Evolutionary conservation across 306 rosid species (phyloP).

Genomic region (Prunus fruticosa): DNA sequence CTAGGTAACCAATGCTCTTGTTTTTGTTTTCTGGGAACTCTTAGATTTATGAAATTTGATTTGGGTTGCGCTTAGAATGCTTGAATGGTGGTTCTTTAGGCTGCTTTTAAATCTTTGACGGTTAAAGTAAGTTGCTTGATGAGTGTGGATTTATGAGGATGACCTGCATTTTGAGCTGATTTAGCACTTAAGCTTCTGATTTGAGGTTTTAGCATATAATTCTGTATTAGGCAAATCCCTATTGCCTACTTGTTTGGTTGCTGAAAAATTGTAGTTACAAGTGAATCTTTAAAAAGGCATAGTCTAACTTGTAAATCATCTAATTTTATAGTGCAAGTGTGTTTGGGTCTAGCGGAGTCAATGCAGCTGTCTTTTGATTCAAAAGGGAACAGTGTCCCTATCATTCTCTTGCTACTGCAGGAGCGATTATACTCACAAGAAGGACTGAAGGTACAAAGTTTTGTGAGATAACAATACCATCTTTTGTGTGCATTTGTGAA

Average conservation of each 20-base stretch:
- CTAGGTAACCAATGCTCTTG: slow-evolving; percentile 47
- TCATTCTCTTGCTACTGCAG: slow-evolving; percentile 87
- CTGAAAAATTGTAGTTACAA: neutral
- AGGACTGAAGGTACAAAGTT: slow-evolving; percentile 66
- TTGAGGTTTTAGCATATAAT: too few relatives aligned
- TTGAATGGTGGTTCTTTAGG: neutral
- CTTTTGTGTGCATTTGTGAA: neutral
- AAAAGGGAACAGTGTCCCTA: slow-evolving; percentile 88
- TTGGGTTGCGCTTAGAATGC: slow-evolving; percentile 22
- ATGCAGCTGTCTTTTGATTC: slow-evolving; percentile 91
- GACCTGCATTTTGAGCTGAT: slow-evolving; percentile 10
- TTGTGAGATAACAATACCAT: too few relatives aligned
- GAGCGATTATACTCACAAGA: slow-evolving; percentile 82
- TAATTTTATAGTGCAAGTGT: slow-evolving; percentile 67
- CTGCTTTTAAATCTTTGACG: slow-evolving; percentile 12
- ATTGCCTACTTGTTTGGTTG: neutral
- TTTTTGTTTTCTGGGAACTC: neutral
- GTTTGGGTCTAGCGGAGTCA: slow-evolving; percentile 94
- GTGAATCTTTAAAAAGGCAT: neutral
- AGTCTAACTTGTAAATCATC: slow-evolving; percentile 18
- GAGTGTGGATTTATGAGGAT: neutral
- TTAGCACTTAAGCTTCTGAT: neutral
- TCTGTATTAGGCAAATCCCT: neutral
- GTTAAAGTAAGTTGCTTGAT: slow-evolving; percentile 7
- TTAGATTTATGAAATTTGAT: slow-evolving; percentile 14